Evolutionary conservation across 2,329 filamentous ascomycete genomes (phyloP).

Genomic region (Pseudogymnoascus sp.): DNA sequence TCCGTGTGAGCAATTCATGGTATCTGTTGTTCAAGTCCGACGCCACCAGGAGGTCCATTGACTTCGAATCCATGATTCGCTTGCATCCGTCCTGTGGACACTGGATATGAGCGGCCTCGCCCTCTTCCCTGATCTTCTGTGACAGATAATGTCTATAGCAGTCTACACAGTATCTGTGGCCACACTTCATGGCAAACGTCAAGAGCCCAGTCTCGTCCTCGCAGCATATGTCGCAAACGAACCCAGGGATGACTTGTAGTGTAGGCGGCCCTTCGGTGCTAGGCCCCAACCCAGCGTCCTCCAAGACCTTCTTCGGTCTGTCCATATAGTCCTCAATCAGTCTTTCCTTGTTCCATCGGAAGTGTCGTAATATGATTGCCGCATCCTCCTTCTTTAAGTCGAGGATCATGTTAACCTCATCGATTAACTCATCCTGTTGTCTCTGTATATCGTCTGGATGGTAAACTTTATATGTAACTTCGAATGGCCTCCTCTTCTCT

Average conservation of each 20-base stretch:
- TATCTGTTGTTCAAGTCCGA: slow-evolving; percentile 57
- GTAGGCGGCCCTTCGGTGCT: slow-evolving; percentile 54
- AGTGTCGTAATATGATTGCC: slow-evolving; percentile 81
- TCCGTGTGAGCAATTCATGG: slow-evolving; percentile 77
- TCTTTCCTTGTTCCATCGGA: slow-evolving; percentile 93
- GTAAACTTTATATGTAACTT: slow-evolving; percentile 78
- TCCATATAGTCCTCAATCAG: slow-evolving; percentile 98
- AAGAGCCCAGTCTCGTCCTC: slow-evolving; percentile 71
- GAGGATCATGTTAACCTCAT: slow-evolving; percentile 85
- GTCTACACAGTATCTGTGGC: slow-evolving; percentile 83
- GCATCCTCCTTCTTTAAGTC: slow-evolving; percentile 82
- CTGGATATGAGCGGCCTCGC: slow-evolving; percentile 88
- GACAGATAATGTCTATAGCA: slow-evolving; percentile 87
- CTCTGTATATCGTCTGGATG: slow-evolving; percentile 71
- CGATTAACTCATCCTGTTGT: slow-evolving; percentile 78
- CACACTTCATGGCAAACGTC: slow-evolving; percentile 92
- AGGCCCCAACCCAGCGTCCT: slow-evolving; percentile 72
- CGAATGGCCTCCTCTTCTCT: slow-evolving; percentile 67
- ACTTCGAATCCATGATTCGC: slow-evolving; percentile 83
- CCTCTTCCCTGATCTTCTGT: slow-evolving; percentile 92
- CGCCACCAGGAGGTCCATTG: slow-evolving; percentile 67
- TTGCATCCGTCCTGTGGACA: slow-evolving; percentile 84
- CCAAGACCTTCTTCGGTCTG: slow-evolving; percentile 66
- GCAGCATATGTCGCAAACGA: slow-evolving; percentile 92
- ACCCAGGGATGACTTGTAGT: slow-evolving; percentile 64